Evolutionary conservation across 2,329 filamentous ascomycete species (phyloP).

Genomic region (Aspergillus brasiliensis): DNA sequence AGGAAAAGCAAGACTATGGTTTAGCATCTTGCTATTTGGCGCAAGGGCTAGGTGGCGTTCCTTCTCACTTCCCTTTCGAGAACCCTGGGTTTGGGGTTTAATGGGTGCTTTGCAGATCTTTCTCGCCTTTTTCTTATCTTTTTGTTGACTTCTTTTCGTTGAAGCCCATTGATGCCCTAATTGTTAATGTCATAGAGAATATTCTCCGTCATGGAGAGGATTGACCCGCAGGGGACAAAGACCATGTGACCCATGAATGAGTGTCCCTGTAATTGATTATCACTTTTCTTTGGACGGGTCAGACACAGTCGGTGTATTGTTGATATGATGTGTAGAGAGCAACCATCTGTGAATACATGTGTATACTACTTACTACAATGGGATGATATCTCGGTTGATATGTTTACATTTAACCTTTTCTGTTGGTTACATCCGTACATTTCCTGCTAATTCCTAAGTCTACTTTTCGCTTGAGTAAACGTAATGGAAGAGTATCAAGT

Average conservation of each 20-base stretch:
- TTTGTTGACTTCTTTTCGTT: constrained; percentile 1
- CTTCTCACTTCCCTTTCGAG: background rate
- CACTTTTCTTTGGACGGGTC: constrained; percentile 9
- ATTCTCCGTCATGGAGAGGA: constrained; percentile 4
- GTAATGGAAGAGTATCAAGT: no score
- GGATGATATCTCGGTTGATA: no score
- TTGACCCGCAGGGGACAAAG: background rate
- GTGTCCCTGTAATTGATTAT: background rate
- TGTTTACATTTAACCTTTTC: background rate
- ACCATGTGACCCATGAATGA: constrained; percentile 4
- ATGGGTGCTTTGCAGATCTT: constrained; percentile 4
- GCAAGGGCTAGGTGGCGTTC: constrained; percentile 13
- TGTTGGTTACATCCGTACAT: background rate
- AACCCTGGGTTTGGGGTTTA: background rate
- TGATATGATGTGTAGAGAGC: background rate
- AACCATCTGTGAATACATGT: constrained; percentile 3
- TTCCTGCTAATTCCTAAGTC: no score
- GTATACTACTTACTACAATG: constrained; percentile 2
- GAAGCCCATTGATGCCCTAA: constrained; percentile 18
- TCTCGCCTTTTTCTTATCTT: constrained; percentile 8
- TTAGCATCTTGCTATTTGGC: constrained; percentile 13
- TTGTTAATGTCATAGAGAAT: constrained; percentile 26
- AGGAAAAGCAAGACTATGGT: constrained; percentile 7
- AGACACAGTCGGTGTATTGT: constrained; percentile 11
- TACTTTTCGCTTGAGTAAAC: no score